These are phyloP conservation scores for Geranomyces michiganensis DNA, from an alignment of 192 early-diverging fungal genomes.

Conservation along the genomic window DNA sequence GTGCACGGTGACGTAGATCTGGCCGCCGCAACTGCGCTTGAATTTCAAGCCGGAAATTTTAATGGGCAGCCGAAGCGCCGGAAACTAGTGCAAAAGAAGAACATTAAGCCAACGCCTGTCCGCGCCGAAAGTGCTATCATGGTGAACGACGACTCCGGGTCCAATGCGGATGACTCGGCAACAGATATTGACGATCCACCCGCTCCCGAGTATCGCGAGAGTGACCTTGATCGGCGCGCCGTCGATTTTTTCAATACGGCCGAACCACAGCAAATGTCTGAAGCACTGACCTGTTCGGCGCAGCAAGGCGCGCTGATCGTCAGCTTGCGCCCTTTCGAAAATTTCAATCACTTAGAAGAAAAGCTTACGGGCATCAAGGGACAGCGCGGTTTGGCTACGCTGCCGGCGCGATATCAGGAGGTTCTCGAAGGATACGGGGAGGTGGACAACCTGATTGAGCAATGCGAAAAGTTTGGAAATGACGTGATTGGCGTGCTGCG, in stretches of 20 bases:
- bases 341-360: constrained; percentile 61
- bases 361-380: constrained; percentile 52
- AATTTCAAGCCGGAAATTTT: neutral
- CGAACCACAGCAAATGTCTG: constrained; percentile 38
- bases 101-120: neutral
- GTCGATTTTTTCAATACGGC: constrained; percentile 47
- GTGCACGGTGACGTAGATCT: constrained; percentile 13
- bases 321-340: constrained; percentile 29
- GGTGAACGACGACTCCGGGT: constrained; percentile 17
- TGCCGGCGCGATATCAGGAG: constrained; percentile 57
- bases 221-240: constrained; percentile 43
- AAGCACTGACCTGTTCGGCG: constrained; percentile 39
- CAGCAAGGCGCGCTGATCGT: constrained; percentile 59
- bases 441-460: constrained; percentile 61
- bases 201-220: constrained; percentile 28
- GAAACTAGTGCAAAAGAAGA: constrained; percentile 22
- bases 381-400: constrained; percentile 49
- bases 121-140: neutral
- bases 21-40: constrained; percentile 10
- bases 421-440: constrained; percentile 66
- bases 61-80: neutral
- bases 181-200: constrained; percentile 56
- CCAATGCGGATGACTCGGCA: constrained; percentile 38
- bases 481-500: constrained; percentile 51
- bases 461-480: constrained; percentile 60